Conservation (phyloP, 208 protist genomes). For the Trypanosoma caninum region DNA sequence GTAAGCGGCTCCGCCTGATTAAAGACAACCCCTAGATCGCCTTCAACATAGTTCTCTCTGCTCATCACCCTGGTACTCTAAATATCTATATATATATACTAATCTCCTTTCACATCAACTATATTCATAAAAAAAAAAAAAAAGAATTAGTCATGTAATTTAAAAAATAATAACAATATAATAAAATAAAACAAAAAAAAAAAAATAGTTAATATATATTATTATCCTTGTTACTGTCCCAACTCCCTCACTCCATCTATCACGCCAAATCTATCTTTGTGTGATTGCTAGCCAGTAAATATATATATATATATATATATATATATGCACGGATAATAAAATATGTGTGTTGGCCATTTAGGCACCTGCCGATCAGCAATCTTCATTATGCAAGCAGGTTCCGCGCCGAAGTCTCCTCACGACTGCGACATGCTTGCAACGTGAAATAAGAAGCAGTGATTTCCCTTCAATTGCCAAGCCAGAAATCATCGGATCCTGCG, state of each 20-base stretch:
- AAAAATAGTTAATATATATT: slow-evolving; percentile 4
- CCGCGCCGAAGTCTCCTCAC: slow-evolving; percentile 7
- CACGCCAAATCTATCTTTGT: background rate
- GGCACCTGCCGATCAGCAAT: too few species aligned
- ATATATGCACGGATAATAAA: background rate
- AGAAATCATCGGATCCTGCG: background rate
- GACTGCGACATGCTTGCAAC: background rate
- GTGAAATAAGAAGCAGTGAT: slow-evolving; percentile 3
- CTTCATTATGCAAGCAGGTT: too few species aligned
- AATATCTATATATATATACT: background rate
- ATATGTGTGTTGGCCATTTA: too few species aligned
- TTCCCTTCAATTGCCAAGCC: slow-evolving; percentile 13
- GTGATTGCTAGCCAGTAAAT: background rate
- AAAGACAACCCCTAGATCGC: slow-evolving; percentile 70
- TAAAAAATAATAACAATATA: slow-evolving; percentile 1
- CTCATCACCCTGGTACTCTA: slow-evolving; percentile 21
- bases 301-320: background rate
- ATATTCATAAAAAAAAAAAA: slow-evolving; percentile 13
- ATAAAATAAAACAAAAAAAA: background rate
- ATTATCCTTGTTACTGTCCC: background rate
- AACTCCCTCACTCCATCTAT: background rate
- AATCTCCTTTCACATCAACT: background rate
- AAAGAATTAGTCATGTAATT: background rate
- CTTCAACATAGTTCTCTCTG: slow-evolving; percentile 74
- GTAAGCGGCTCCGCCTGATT: slow-evolving; percentile 67